Percentiles rank a stretch among this genome's conserved stretches.
Evolutionary conservation across 2,329 filamentous ascomycete species (phyloP).

Genomic region (Hymenoscyphus salicellus): DNA sequence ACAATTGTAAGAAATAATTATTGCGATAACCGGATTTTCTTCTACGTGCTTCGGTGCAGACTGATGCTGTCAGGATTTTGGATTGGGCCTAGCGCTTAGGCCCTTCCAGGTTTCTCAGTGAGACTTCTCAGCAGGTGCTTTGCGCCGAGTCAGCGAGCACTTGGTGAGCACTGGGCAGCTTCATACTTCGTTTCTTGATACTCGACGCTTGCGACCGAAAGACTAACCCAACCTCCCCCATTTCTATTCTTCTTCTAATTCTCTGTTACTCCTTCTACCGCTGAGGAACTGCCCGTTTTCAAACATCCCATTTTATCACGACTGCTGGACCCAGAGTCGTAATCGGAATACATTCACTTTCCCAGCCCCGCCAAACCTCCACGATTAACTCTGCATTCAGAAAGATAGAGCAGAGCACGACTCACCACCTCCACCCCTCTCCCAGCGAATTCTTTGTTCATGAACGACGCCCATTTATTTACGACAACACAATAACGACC

Average conservation of each 20-base stretch:
- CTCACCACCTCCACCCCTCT: constrained; percentile 14
- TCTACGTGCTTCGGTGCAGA: neutral
- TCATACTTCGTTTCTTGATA: constrained; percentile 15
- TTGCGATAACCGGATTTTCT: neutral
- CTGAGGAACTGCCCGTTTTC: neutral
- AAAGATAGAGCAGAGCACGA: neutral
- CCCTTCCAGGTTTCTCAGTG: neutral
- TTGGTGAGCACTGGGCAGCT: neutral
- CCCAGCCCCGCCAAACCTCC: constrained; percentile 2
- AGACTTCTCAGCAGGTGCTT: neutral
- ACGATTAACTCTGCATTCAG: neutral
- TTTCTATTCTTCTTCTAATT: neutral
- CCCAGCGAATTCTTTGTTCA: constrained; percentile 9
- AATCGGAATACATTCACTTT: neutral
- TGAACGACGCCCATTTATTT: neutral
- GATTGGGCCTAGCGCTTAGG: constrained; percentile 11
- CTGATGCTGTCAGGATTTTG: neutral
- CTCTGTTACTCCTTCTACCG: neutral
- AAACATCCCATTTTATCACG: neutral
- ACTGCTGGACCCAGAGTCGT: neutral
- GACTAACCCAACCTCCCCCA: neutral
- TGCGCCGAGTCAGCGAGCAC: neutral
- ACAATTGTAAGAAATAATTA: neutral
- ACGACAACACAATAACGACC: neutral
- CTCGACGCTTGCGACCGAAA: neutral